These are phyloP conservation scores for Trichoderma cornu-damae DNA, from an alignment of 2,329 filamentous ascomycete genomes.

Conservation along the genomic window DNA sequence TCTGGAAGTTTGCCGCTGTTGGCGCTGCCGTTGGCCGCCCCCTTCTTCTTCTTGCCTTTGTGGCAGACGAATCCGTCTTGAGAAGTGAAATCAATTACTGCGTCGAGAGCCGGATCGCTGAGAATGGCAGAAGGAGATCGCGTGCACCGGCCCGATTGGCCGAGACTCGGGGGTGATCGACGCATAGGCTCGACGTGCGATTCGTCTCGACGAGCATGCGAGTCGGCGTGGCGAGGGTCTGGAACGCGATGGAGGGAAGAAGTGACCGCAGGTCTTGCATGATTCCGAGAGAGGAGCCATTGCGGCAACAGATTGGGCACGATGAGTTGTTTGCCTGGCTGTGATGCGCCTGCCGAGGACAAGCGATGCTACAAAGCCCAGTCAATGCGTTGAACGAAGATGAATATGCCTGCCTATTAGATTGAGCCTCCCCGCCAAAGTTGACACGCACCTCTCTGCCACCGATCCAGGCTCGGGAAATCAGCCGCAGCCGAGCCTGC, in stretches of 20 bases:
- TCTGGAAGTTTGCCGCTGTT: constrained; percentile 39
- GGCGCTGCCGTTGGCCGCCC: not conserved
- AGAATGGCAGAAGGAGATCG: constrained; percentile 35
- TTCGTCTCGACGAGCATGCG: constrained; percentile 24
- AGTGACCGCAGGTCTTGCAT: constrained; percentile 24
- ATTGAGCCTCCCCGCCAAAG: not conserved
- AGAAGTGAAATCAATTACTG: constrained; percentile 53
- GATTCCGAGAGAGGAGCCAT: constrained; percentile 34
- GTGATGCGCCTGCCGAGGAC: not conserved
- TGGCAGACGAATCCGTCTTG: constrained; percentile 51
- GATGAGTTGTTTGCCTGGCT: constrained; percentile 22
- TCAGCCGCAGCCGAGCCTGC: constrained; percentile 28
- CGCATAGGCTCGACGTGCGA: not conserved
- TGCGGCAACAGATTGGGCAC: constrained; percentile 30
- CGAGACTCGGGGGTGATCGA: constrained; percentile 19
- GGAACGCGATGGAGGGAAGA: constrained; percentile 24
- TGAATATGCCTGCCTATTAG: not conserved
- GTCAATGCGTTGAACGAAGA: constrained; percentile 1
- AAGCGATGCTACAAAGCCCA: constrained; percentile 1
- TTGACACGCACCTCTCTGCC: constrained; percentile 23
- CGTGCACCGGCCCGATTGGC: constrained; percentile 19
- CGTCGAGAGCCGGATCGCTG: constrained; percentile 40
- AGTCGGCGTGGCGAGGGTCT: constrained; percentile 32
- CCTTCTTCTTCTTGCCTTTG: constrained; percentile 53
- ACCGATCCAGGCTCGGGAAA: constrained; percentile 33